Percentiles rank a stretch among this genome's conserved stretches.
phyloP scores from a whole-genome alignment of 345 rosid species.

The Syzygium aqueum region DNA sequence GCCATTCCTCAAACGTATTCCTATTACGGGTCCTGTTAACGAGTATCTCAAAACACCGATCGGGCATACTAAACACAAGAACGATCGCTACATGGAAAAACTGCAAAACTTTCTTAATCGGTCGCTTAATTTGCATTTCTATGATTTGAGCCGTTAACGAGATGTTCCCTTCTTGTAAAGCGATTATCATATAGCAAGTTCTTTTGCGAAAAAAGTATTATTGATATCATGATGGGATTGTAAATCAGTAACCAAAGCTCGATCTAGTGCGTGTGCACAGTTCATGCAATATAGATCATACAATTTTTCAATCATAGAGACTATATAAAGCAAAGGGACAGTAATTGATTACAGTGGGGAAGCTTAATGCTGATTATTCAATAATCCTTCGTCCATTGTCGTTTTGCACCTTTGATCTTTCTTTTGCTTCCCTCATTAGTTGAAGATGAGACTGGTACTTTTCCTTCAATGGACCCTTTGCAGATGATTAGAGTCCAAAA shows the following conservation, averaged over 20 bases:
- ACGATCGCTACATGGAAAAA: not conserved
- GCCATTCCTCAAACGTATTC: not conserved
- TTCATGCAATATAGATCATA: not conserved
- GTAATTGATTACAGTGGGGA: not conserved
- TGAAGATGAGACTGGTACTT: not conserved
- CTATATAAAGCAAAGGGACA: not conserved
- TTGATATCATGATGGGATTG: not conserved
- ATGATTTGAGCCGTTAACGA: not conserved
- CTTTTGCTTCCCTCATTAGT: not conserved
- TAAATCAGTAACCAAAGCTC: not conserved
- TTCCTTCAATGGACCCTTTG: not conserved
- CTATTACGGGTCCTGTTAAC: not conserved
- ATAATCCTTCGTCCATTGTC: not conserved
- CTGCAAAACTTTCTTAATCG: no score
- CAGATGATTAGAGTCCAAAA: not conserved
- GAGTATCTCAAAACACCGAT: not conserved
- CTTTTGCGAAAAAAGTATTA: not conserved
- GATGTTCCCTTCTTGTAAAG: not conserved
- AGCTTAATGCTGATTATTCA: not conserved
- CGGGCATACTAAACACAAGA: not conserved
- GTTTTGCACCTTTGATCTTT: not conserved
- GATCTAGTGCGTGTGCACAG: not conserved
- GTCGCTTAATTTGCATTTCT: rapidly evolving
- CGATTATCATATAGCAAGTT: not conserved
- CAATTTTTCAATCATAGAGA: not conserved